These are phyloP conservation scores for Fusarium denticulatum DNA, from an alignment of 2,329 filamentous ascomycete genomes.

Conservation along the genomic window DNA sequence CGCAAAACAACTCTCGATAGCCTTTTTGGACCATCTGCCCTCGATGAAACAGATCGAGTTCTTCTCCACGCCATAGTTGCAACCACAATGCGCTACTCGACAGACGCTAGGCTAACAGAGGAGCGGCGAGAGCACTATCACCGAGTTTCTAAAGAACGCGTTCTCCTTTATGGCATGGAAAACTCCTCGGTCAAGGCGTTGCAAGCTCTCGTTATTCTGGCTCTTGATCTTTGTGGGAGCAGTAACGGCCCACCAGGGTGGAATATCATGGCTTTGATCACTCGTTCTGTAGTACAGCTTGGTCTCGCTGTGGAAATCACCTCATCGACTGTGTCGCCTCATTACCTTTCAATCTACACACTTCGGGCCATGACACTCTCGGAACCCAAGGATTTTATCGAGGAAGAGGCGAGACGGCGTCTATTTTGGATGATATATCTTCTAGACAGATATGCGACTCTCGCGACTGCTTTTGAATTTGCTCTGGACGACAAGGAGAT, in stretches of 20 bases:
- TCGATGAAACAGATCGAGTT: conserved; percentile 84
- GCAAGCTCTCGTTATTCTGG: conserved; percentile 87
- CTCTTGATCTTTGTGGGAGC: conserved; percentile 83
- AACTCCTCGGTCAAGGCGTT: conserved; percentile 89
- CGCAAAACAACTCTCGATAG: conserved; percentile 82
- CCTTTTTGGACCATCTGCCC: conserved; percentile 78
- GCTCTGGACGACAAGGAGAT: conserved; percentile 90
- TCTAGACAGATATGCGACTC: conserved; percentile 88
- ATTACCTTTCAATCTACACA: conserved; percentile 88
- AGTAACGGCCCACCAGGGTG: conserved; percentile 92
- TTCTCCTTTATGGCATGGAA: conserved; percentile 87
- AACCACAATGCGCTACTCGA: conserved; percentile 85
- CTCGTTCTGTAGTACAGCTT: conserved; percentile 86
- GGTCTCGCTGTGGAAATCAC: conserved; percentile 85
- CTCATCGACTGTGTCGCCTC: conserved; percentile 80
- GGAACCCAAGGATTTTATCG: conserved; percentile 85
- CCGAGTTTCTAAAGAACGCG: conserved; percentile 82
- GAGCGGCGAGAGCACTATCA: conserved; percentile 80
- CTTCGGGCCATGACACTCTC: conserved; percentile 85
- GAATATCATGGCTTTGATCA: conserved; percentile 91
- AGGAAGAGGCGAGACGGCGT: conserved; percentile 85
- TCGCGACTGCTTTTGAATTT: conserved; percentile 92
- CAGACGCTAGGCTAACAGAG: conserved; percentile 77
- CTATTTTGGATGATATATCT: conserved; percentile 96
- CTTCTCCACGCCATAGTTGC: conserved; percentile 89